Evolutionary conservation across 345 rosid genomes (phyloP), one percentile per base, ranked within the genome.

Genomic region (Raphanus sativus): DNA sequence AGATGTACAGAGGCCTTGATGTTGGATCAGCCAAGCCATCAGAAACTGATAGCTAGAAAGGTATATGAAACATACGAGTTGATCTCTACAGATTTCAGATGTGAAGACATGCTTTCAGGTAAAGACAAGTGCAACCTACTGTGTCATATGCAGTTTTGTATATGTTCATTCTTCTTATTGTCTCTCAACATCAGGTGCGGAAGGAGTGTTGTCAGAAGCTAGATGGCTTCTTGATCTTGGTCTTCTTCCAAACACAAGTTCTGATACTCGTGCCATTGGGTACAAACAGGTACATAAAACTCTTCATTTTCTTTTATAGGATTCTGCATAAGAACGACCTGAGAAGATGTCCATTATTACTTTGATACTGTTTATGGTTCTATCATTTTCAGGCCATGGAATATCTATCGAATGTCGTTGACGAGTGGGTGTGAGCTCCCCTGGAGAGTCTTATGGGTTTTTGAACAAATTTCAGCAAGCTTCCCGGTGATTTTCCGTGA

Each of bases 51-150:
- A 2, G 28, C 28, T 26, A 86, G 94, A 86, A 86, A 90, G 93
- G 98, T 91, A 30, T 48, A 26, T 26, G 24, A 61, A 67, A 60
- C 55, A 67, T 13, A 62, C 69, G 30, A 33, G 73, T 89, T 78
- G 97, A 92, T 81, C 93, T 94, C 38, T 94, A 94, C 67, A 90
- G 95, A 81, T 79, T 82, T 81, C 74, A 89, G 97, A 61, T 92
- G 98, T 82, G 98, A 94, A 84, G 91, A 89, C 65, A 94, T 94
- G 98, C 81, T 94, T 81, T 83, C 86, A 81, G 91, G 98, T 92
- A 76, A 50, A 26, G 7, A 55, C 73, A 36, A 71, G 61, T 55
- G 61, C 25, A 60, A 16, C 60, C 28, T 62, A 21, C 40, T 26
- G 28, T 26, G 28, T 26, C 28, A 26, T 26, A 26, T 26, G 28